Percentiles rank a stretch among this genome's conserved stretches.
These are phyloP conservation scores for Penium margaritaceum DNA, from an alignment of 139 green algal genomes.

Conservation along the genomic window DNA sequence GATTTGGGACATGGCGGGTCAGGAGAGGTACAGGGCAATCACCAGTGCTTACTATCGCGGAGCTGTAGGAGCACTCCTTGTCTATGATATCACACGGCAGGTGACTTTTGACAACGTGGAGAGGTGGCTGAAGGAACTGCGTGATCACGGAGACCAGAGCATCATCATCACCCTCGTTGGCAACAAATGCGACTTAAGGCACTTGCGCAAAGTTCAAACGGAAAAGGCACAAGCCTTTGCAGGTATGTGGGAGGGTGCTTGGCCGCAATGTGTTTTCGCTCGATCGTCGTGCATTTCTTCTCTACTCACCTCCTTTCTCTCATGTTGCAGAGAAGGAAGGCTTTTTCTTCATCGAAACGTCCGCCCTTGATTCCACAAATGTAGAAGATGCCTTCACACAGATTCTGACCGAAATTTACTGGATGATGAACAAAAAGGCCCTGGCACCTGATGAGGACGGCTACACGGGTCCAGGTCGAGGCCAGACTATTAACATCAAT, in stretches of 20 bases:
- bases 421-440: conserved; percentile 67
- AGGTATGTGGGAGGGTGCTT: conserved; percentile 6
- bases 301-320: too few relatives aligned
- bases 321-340: conserved; percentile 20
- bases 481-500: conserved; percentile 10
- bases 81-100: conserved; percentile 97
- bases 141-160: conserved; percentile 92
- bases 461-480: conserved; percentile 1
- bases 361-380: conserved; percentile 25
- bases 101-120: conserved; percentile 95
- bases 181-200: conserved; percentile 95
- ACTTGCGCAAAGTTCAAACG: conserved; percentile 81
- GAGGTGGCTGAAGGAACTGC: conserved; percentile 93
- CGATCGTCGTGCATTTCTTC: too few relatives aligned
- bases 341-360: conserved; percentile 32
- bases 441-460: background rate
- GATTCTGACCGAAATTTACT: conserved; percentile 30
- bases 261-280: too few relatives aligned
- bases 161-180: conserved; percentile 98
- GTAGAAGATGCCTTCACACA: conserved; percentile 21
- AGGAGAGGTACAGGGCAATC: conserved; percentile 95
- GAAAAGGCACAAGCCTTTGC: conserved; percentile 68
- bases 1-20: conserved; percentile 98
- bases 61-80: conserved; percentile 88
- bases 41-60: conserved; percentile 97